These are phyloP conservation scores for Crithidia sp. DNA, from an alignment of 208 protist species.

Conservation along the genomic window DNA sequence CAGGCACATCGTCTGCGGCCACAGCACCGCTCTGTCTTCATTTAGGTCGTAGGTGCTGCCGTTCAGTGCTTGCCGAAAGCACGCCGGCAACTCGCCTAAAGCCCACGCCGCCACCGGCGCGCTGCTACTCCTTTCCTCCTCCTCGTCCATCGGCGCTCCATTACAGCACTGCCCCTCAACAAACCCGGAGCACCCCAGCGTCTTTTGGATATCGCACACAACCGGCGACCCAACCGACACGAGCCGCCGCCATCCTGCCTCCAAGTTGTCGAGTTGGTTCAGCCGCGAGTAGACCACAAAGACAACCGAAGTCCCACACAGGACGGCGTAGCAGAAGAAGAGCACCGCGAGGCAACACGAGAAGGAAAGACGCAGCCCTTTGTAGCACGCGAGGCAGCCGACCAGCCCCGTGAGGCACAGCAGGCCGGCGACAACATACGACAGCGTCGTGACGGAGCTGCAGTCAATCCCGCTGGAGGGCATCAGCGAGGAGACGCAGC, in stretches of 20 bases:
- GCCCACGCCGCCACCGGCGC: neutral
- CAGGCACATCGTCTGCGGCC: constrained; percentile 40
- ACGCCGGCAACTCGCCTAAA: constrained; percentile 11
- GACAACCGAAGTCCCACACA: constrained; percentile 22
- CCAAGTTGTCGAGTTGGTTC: constrained; percentile 11
- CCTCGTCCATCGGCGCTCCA: constrained; percentile 18
- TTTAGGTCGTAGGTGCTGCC: constrained; percentile 45
- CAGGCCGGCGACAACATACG: constrained; percentile 10
- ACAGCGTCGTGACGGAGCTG: constrained; percentile 13
- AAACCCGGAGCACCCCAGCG: constrained; percentile 57
- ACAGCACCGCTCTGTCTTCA: constrained; percentile 28
- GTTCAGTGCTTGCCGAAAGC: constrained; percentile 43
- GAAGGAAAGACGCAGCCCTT: constrained; percentile 1
- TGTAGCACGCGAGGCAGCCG: constrained; percentile 16
- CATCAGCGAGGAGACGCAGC: constrained; percentile 12
- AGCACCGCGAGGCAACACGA: constrained; percentile 14
- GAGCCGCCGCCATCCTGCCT: constrained; percentile 25
- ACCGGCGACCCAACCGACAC: constrained; percentile 22
- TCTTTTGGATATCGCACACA: constrained; percentile 44
- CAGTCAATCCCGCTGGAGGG: constrained; percentile 16
- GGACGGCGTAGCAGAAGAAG: constrained; percentile 20
- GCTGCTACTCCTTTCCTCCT: neutral
- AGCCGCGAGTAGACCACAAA: constrained; percentile 7
- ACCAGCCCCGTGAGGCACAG: constrained; percentile 19
- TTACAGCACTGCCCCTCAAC: constrained; percentile 45